phyloP scores from a whole-genome alignment of 2,329 filamentous ascomycete genomes.

The Beauveria brongniartii region DNA sequence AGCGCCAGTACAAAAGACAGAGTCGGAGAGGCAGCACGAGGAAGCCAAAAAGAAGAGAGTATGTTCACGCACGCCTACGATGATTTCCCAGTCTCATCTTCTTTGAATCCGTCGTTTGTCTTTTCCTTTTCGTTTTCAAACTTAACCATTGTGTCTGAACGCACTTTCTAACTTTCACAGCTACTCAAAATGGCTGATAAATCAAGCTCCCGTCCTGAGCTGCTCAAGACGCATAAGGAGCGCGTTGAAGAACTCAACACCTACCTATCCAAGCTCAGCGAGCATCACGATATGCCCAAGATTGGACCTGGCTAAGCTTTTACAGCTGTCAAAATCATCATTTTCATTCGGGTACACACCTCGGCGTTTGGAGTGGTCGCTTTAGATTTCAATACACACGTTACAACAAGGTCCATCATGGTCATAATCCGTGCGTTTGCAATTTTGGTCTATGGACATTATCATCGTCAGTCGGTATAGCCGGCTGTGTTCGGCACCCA shows the following conservation, averaged over 20 bases:
- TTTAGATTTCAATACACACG: neutral
- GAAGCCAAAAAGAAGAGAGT: constrained; percentile 76
- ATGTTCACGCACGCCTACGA: constrained; percentile 26
- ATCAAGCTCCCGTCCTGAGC: constrained; percentile 54
- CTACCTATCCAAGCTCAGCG: constrained; percentile 83
- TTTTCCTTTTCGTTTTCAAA: neutral
- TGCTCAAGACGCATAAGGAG: constrained; percentile 94
- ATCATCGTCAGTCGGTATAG: constrained; percentile 6
- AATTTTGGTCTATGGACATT: constrained; percentile 11
- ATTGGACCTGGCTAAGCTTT: constrained; percentile 47
- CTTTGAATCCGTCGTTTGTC: neutral
- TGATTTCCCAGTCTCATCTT: too few species aligned
- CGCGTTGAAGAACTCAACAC: constrained; percentile 92
- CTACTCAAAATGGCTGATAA: constrained; percentile 69
- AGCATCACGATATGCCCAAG: constrained; percentile 93
- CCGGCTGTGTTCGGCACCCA: constrained; percentile 1
- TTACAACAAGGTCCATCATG: neutral
- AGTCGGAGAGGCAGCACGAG: constrained; percentile 72
- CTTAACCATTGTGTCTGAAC: neutral
- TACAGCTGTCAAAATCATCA: neutral
- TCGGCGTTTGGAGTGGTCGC: neutral
- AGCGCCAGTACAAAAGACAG: constrained; percentile 58
- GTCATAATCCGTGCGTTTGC: neutral
- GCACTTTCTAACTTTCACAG: constrained; percentile 32
- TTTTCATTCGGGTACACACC: neutral